Evolutionary conservation across 2,329 filamentous ascomycete genomes (phyloP), one percentile per base, ranked within the genome.

Genomic region (Claviceps monticola): DNA sequence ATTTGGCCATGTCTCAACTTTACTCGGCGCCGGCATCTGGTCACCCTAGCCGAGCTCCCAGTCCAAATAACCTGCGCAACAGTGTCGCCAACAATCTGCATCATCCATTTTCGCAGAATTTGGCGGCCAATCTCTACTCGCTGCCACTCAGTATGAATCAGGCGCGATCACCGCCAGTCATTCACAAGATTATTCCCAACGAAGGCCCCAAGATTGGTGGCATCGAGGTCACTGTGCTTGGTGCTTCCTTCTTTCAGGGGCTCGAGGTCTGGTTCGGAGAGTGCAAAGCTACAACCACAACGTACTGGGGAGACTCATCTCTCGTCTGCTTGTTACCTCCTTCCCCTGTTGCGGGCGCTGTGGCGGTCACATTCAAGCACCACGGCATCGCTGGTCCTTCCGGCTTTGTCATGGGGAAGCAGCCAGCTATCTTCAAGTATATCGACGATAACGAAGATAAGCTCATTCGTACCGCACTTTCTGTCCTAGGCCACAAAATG

Each of bases 251-350:
- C 64, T 83, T 82, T 56, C 83, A 78, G 55, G 85, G 66, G 1
- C 75, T 94, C 55, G 86, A 90, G 56, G 86, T 95, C 51, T 85
- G 89, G 67, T 96, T 96, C 64, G 90, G 90, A 21, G 71, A 76
- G 37, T 69, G 73, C 47, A 74, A 72, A 57, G 78, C 78, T 1
- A 75, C 84, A 0, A 86, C 84, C 0, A 90, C 86, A 1, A 88
- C 85, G 0, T 93, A 79, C 63, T 91, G 86, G 85, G 84, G 86
- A 45, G 79, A 86, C 56, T 83, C 83, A 53, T 85, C 85, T n/a
- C 71, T 94, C 19, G 84, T 90, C 50, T 91, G 86, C 59, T 72
- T 90, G 46, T 72, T 89, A 9, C 88, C 88, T 4, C 86, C 88
- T 4, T 82, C 83, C 13, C 67, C 79, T 5, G 74, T 78, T 29